Percentiles rank a stretch among this genome's conserved stretches.
Evolutionary conservation across 306 rosid genomes (phyloP).

Genomic region (Prunus davidiana): DNA sequence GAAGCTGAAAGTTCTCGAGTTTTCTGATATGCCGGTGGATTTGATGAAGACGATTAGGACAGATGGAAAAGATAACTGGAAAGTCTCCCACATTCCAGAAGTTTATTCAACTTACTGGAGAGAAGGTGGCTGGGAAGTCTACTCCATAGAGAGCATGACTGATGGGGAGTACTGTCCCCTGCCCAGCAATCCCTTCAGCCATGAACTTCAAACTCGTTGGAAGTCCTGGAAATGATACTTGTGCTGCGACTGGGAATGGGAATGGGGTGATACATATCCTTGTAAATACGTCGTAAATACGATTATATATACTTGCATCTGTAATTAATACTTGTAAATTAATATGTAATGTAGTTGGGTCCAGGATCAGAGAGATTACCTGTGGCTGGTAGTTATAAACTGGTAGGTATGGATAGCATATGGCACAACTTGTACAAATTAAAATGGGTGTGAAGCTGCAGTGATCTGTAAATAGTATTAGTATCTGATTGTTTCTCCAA

Average conservation of each 20-base stretch:
- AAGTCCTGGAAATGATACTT: conserved; percentile 18
- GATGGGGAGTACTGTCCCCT: conserved; percentile 35
- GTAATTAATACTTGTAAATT: background rate
- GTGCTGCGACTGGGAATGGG: background rate
- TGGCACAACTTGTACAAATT: background rate
- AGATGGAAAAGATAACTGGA: conserved; percentile 19
- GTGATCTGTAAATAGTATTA: too few species aligned
- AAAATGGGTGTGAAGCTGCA: background rate
- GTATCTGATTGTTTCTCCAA: too few species aligned
- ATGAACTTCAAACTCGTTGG: conserved; percentile 20
- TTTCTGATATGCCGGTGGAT: conserved; percentile 29
- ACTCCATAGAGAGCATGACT: conserved; percentile 25
- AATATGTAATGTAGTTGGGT: background rate
- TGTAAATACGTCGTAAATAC: background rate
- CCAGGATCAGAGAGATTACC: background rate
- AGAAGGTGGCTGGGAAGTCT: conserved; percentile 32
- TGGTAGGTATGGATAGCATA: background rate
- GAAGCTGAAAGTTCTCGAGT: conserved; percentile 28
- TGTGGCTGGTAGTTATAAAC: background rate
- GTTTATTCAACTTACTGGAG: conserved; percentile 33
- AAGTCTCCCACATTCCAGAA: conserved; percentile 27
- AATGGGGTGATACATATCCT: background rate
- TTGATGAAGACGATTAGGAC: conserved; percentile 22
- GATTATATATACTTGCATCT: background rate
- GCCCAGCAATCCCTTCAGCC: conserved; percentile 17